Conservation (phyloP, 768 basidiomycete genomes). For the Lyophyllum semitale region DNA sequence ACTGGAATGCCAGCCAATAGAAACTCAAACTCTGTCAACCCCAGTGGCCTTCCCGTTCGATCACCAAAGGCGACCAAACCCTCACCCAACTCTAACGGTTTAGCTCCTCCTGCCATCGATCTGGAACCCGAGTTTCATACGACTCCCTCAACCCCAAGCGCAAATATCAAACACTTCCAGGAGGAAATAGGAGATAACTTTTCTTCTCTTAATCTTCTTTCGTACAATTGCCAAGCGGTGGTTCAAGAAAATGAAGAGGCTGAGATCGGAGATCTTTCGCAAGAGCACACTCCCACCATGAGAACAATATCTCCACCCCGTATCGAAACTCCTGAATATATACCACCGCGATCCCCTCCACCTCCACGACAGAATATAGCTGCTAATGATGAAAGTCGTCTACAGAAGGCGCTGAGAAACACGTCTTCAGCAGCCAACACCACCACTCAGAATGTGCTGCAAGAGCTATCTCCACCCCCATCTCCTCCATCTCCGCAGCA, state of each 20-base stretch:
- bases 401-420: conserved; percentile 8
- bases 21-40: conserved; percentile 16
- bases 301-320: conserved; percentile 13
- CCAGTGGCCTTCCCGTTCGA: conserved; percentile 48
- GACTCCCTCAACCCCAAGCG: neutral
- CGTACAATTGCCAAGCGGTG: neutral
- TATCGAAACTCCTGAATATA: conserved; percentile 5
- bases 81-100: neutral
- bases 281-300: conserved; percentile 26
- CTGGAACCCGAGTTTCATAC: neutral
- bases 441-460: conserved; percentile 1
- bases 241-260: neutral
- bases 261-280: conserved; percentile 15
- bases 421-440: neutral
- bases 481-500: conserved; percentile 27
- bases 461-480: conserved; percentile 26
- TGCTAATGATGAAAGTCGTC: conserved; percentile 12
- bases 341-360: conserved; percentile 12
- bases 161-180: neutral
- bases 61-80: conserved; percentile 33
- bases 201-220: neutral
- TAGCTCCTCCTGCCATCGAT: neutral
- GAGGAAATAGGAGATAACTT: neutral
- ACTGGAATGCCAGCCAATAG: conserved; percentile 26
- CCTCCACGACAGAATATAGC: neutral